Evolutionary conservation across 768 basidiomycete genomes (phyloP).

Genomic region (Suillus subaureus): DNA sequence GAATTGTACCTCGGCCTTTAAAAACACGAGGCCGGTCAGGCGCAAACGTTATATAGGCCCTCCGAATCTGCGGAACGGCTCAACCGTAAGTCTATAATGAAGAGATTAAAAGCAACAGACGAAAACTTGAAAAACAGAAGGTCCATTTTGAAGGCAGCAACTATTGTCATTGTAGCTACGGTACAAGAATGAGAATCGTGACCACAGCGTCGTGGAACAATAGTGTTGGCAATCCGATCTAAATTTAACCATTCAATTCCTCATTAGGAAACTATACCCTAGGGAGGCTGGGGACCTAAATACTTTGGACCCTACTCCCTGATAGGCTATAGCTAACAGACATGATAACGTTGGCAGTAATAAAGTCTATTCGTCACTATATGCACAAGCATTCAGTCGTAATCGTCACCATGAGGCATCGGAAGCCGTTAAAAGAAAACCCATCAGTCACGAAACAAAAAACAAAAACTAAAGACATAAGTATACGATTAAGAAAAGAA

Average conservation of each 20-base stretch:
- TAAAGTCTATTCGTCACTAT: conserved; percentile 3
- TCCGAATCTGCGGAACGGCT: conserved; percentile 2
- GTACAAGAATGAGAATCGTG: neutral
- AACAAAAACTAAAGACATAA: conserved; percentile 7
- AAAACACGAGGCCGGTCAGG: conserved; percentile 15
- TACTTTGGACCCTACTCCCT: too few species aligned
- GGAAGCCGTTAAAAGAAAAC: conserved; percentile 4
- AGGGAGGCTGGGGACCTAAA: too few species aligned
- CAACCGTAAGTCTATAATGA: conserved; percentile 10
- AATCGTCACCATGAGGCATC: neutral
- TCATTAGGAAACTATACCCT: neutral
- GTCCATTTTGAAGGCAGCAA: neutral
- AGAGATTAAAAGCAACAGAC: neutral
- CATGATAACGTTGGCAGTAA: neutral
- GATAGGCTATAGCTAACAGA: too few species aligned
- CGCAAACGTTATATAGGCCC: neutral
- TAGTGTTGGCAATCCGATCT: neutral
- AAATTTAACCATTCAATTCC: neutral
- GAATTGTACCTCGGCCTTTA: neutral
- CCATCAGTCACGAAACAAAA: neutral
- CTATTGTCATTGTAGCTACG: conserved; percentile 7
- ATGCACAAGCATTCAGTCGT: conserved; percentile 1
- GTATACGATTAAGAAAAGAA: conserved; percentile 6
- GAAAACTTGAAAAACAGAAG: neutral
- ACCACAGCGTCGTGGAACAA: conserved; percentile 9